Evolutionary conservation across 2,329 filamentous ascomycete genomes (phyloP).

Genomic region (Stachybotrys echinatus): DNA sequence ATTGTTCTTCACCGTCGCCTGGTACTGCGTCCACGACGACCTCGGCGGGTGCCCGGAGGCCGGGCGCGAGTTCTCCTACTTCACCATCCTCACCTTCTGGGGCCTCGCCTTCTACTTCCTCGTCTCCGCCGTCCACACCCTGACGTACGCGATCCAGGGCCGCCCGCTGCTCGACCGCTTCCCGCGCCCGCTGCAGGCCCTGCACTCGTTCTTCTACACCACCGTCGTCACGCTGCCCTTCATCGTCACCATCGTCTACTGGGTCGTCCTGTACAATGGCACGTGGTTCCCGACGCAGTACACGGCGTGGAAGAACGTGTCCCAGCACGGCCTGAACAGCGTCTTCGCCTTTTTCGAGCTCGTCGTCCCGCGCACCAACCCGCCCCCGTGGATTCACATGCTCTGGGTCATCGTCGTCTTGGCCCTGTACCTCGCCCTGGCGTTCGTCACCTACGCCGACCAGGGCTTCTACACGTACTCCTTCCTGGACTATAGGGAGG

Average conservation of each 20-base stretch:
- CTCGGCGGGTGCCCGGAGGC: conserved; percentile 39
- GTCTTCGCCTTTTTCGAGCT: conserved; percentile 73
- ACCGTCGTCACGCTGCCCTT: conserved; percentile 60
- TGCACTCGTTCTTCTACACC: conserved; percentile 61
- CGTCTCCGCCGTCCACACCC: conserved; percentile 62
- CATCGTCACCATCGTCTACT: conserved; percentile 67
- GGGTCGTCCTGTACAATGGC: conserved; percentile 52
- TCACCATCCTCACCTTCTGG: conserved; percentile 80
- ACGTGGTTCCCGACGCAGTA: conserved; percentile 48
- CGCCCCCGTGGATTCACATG: conserved; percentile 58
- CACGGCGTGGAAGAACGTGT: conserved; percentile 60
- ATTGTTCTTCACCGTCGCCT: conserved; percentile 65
- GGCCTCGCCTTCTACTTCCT: conserved; percentile 75
- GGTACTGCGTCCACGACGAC: conserved; percentile 48
- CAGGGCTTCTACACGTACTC: conserved; percentile 71
- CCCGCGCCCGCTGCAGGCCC: conserved; percentile 56
- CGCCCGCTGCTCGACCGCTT: conserved; percentile 52
- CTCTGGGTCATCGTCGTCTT: conserved; percentile 64
- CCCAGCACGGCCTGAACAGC: conserved; percentile 70
- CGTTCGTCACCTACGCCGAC: conserved; percentile 66
- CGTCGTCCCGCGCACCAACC: conserved; percentile 58
- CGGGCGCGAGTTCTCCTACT: conserved; percentile 66
- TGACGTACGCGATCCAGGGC: conserved; percentile 55
- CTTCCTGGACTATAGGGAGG: conserved; percentile 65
- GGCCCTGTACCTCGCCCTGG: conserved; percentile 65